Conservation (phyloP, 1,284 basidiomycete genomes). For the Sphaerobolus stellatus region DNA sequence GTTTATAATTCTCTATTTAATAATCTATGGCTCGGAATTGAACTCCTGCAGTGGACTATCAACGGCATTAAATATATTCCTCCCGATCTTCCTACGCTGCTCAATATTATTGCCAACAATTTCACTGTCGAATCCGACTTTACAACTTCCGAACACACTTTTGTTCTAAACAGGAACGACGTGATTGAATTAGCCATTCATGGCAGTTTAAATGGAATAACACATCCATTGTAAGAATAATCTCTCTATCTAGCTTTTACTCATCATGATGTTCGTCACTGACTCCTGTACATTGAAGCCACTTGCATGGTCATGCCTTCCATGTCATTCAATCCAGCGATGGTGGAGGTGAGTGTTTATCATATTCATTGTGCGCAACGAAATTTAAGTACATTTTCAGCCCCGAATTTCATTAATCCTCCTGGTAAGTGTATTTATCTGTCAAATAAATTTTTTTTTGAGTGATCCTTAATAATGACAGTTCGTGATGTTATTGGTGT, state of each 20-base stretch:
- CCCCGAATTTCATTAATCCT: background rate
- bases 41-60: constrained; percentile 6
- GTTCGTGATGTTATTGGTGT: constrained; percentile 14
- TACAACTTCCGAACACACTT: constrained; percentile 5
- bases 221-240: background rate
- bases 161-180: constrained; percentile 6
- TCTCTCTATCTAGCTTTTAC: background rate
- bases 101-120: constrained; percentile 6
- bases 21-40: background rate
- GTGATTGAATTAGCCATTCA: constrained; percentile 9
- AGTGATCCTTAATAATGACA: too few relatives aligned
- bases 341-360: too few relatives aligned
- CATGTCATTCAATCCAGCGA: background rate
- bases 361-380: too few relatives aligned
- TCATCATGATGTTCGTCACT: too few relatives aligned
- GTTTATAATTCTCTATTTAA: background rate
- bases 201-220: background rate
- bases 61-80: constrained; percentile 13
- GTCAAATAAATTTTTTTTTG: background rate
- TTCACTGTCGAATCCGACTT: constrained; percentile 4
- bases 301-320: background rate
- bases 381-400: too few relatives aligned
- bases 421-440: background rate
- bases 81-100: constrained; percentile 10
- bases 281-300: background rate